phyloP scores from a whole-genome alignment of 202 grass and related monocot species.

The Thinopyrum obtusiflorum region DNA sequence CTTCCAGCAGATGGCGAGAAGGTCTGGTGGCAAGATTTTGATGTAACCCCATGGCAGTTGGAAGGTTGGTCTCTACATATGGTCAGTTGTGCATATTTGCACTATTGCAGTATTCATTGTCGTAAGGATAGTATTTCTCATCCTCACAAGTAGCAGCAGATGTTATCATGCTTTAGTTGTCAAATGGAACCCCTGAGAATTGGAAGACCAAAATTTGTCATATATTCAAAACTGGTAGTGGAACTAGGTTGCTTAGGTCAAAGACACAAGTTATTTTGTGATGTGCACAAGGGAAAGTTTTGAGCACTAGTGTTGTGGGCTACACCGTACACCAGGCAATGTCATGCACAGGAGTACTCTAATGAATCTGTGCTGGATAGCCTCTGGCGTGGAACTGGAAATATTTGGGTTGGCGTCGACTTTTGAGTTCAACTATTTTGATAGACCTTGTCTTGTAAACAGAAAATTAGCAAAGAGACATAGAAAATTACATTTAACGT shows the following conservation, averaged over 20 bases:
- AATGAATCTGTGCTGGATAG: background rate
- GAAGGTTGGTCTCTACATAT: conserved; percentile 80
- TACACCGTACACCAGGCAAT: background rate
- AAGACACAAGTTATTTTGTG: background rate
- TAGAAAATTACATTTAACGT: background rate
- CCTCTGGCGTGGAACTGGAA: background rate
- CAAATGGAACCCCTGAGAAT: conserved; percentile 7
- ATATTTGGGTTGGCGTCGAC: background rate
- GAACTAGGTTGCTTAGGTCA: conserved; percentile 16
- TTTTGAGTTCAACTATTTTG: background rate
- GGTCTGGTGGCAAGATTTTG: conserved; percentile 98
- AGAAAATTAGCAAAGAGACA: background rate
- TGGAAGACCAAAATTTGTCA: background rate
- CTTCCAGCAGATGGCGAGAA: conserved; percentile 94
- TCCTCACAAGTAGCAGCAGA: background rate
- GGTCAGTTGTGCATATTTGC: conserved; percentile 22
- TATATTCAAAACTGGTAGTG: conserved; percentile 1
- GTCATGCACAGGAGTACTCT: background rate
- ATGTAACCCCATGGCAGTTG: conserved; percentile 87
- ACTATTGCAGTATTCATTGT: conserved; percentile 26
- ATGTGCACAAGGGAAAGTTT: background rate
- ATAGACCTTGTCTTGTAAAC: background rate
- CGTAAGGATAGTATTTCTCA: background rate
- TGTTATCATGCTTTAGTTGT: background rate
- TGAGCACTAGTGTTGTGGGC: background rate